A percentile compares a stretch with the other conserved stretches of the same genome.
Evolutionary conservation across 2,329 filamentous ascomycete species (phyloP).

Genomic region (Ustilaginoidea virens): DNA sequence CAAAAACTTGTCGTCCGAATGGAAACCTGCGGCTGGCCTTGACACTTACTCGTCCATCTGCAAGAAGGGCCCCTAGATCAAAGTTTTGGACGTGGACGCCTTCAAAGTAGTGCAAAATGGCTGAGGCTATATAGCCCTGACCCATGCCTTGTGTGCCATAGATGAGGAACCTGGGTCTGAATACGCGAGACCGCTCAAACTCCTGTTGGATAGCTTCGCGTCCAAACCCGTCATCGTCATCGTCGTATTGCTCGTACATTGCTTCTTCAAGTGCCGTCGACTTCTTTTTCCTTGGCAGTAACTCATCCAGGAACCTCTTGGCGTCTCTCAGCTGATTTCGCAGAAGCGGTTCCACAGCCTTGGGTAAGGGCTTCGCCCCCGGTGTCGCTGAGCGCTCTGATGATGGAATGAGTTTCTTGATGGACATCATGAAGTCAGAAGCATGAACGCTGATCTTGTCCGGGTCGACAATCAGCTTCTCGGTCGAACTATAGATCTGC

Average conservation of each 20-base stretch:
- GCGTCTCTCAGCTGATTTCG: slow-evolving; percentile 57
- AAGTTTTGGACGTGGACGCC: slow-evolving; percentile 90
- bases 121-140: slow-evolving; percentile 74
- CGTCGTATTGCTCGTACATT: slow-evolving; percentile 73
- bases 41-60: slow-evolving; percentile 56
- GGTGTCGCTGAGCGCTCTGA: slow-evolving; percentile 82
- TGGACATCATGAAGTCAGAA: slow-evolving; percentile 92
- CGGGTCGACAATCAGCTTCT: slow-evolving; percentile 81
- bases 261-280: slow-evolving; percentile 86
- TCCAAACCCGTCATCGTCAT: slow-evolving; percentile 69
- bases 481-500: slow-evolving; percentile 82
- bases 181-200: slow-evolving; percentile 78
- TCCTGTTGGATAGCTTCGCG: slow-evolving; percentile 61
- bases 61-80: slow-evolving; percentile 74
- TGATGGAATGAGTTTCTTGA: slow-evolving; percentile 92
- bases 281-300: slow-evolving; percentile 74
- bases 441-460: slow-evolving; percentile 72
- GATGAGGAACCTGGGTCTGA: slow-evolving; percentile 75
- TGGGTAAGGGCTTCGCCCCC: slow-evolving; percentile 66
- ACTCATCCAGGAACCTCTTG: slow-evolving; percentile 50
- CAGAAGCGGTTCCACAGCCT: slow-evolving; percentile 67
- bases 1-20: too few relatives aligned
- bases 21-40: too few relatives aligned
- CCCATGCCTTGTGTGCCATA: slow-evolving; percentile 81
- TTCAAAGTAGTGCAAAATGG: slow-evolving; percentile 80